phyloP scores from a whole-genome alignment of 805 yeast genomes.

The Torulaspora delbrueckii region DNA sequence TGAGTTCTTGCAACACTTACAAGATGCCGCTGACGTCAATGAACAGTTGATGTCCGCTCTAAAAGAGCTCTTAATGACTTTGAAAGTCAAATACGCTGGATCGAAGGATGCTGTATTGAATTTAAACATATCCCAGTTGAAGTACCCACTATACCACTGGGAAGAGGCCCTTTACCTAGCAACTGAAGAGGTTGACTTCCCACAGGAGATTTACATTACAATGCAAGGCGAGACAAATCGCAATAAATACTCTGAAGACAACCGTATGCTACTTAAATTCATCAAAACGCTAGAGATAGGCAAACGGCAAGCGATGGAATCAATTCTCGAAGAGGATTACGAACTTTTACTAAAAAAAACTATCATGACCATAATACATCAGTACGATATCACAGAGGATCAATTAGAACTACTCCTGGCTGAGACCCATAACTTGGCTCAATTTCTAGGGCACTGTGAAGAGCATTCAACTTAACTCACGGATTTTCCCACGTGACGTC shows the following conservation, averaged over 20 bases:
- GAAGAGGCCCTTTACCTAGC: conserved; percentile 7
- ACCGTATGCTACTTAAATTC: conserved; percentile 3
- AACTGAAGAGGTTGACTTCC: not conserved
- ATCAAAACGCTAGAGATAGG: not conserved
- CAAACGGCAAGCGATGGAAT: not conserved
- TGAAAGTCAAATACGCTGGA: not conserved
- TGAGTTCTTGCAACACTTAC: not conserved
- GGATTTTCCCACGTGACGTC: conserved; percentile 1
- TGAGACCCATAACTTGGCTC: conserved; percentile 5
- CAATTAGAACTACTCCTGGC: conserved; percentile 2
- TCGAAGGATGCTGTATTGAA: not conserved
- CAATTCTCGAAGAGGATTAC: not conserved
- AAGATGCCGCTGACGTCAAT: not conserved
- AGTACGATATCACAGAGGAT: conserved; percentile 2
- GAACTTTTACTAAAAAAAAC: conserved; percentile 5
- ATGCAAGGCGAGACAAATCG: conserved; percentile 3
- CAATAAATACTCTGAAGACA: conserved; percentile 1
- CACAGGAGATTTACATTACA: conserved; percentile 7
- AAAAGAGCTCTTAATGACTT: not conserved
- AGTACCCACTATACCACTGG: conserved; percentile 7
- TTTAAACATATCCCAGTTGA: not conserved
- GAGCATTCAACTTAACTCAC: not conserved
- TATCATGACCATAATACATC: not conserved
- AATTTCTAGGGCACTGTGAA: not conserved
- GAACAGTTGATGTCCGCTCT: not conserved